phyloP scores from a whole-genome alignment of 768 basidiomycete species.

The Omphalotus guepiniiformis region DNA sequence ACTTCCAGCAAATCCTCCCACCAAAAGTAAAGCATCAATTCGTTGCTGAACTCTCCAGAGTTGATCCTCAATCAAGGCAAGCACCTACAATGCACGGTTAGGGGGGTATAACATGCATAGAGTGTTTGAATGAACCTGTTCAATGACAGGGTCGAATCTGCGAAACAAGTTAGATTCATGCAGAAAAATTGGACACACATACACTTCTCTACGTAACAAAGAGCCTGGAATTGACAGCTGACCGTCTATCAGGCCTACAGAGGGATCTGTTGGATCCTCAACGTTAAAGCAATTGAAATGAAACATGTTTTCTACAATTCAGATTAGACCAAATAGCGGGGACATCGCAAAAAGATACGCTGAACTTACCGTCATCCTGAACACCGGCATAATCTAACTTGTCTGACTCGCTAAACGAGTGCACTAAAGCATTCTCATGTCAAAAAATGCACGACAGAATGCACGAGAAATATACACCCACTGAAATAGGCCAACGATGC shows the following conservation, averaged over 20 bases:
- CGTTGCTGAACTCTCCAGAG: conserved; percentile 59
- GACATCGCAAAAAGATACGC: not conserved
- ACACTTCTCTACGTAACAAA: conserved; percentile 71
- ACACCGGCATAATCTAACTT: conserved; percentile 74
- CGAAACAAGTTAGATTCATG: not conserved
- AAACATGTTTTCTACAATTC: conserved; percentile 66
- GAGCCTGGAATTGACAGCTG: conserved; percentile 81
- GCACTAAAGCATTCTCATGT: conserved; percentile 39
- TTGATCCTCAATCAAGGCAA: conserved; percentile 78
- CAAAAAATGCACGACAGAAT: conserved; percentile 4
- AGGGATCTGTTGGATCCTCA: conserved; percentile 75
- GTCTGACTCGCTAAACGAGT: conserved; percentile 85
- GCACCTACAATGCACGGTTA: conserved; percentile 47
- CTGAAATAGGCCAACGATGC: conserved; percentile 83
- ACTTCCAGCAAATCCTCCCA: conserved; percentile 86
- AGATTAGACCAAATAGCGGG: not conserved
- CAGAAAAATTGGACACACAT: conserved; percentile 1
- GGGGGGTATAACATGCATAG: conserved; percentile 7
- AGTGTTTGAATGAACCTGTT: conserved; percentile 49
- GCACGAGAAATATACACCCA: conserved; percentile 21
- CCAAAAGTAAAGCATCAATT: conserved; percentile 81
- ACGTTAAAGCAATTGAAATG: conserved; percentile 90
- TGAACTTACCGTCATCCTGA: conserved; percentile 62
- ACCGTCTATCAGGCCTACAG: conserved; percentile 77
- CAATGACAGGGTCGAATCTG: conserved; percentile 81